A percentile compares a stretch with the other conserved stretches of the same genome.
phyloP scores from a whole-genome alignment of 805 yeast species.

The Metschnikowia aberdeeniae region DNA sequence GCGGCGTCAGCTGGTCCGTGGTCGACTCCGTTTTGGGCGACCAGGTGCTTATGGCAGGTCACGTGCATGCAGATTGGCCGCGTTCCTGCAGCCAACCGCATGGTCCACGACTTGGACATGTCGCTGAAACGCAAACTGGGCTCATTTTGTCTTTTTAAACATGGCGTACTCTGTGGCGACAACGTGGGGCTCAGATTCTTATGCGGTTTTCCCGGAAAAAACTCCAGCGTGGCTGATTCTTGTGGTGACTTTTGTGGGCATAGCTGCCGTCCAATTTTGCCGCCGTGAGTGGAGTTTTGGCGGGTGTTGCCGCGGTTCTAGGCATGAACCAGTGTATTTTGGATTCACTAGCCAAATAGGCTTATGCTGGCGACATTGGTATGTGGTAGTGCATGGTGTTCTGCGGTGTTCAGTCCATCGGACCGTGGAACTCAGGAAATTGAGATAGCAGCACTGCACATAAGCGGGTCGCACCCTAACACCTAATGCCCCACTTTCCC shows the following conservation, averaged over 20 bases:
- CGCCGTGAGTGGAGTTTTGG: slow-evolving; percentile 26
- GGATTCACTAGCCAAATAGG: slow-evolving; percentile 17
- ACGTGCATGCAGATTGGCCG: slow-evolving; percentile 21
- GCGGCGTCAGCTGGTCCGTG: slow-evolving; percentile 37
- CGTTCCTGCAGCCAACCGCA: slow-evolving; percentile 10
- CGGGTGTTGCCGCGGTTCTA: slow-evolving; percentile 24
- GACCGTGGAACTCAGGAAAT: slow-evolving; percentile 13
- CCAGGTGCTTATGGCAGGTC: slow-evolving; percentile 23
- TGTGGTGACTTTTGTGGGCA: slow-evolving; percentile 25
- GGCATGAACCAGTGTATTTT: slow-evolving; percentile 23
- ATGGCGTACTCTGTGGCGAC: slow-evolving; percentile 34
- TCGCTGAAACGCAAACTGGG: slow-evolving; percentile 22
- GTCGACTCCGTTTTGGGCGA: slow-evolving; percentile 38
- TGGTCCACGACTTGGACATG: slow-evolving; percentile 3
- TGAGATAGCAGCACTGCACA: slow-evolving; percentile 8
- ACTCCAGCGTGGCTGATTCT: slow-evolving; percentile 26
- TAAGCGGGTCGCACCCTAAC: no score
- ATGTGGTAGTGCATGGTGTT: slow-evolving; percentile 21
- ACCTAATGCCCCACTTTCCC: not conserved
- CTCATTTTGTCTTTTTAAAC: slow-evolving; percentile 35
- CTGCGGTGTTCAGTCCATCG: no score
- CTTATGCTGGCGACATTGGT: slow-evolving; percentile 20
- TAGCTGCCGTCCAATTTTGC: slow-evolving; percentile 33
- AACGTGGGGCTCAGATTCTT: slow-evolving; percentile 37
- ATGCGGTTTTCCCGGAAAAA: slow-evolving; percentile 28